Conservation (phyloP, 1,139 yeast species). For the Geotrichum australiense region DNA sequence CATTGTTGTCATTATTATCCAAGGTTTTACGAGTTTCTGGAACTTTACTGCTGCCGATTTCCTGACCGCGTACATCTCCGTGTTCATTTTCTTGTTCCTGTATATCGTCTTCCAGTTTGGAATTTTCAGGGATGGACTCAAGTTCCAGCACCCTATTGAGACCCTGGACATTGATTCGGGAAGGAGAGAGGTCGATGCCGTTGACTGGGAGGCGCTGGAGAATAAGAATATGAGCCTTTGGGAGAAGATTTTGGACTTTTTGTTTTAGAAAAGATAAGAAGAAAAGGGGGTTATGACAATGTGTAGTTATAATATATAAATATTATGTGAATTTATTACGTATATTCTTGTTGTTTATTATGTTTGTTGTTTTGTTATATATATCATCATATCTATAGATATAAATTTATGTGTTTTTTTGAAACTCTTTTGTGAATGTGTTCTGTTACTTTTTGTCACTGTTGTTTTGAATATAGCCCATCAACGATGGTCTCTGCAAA, state of each 20-base stretch:
- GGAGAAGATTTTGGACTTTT: slow-evolving; percentile 6
- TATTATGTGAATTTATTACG: no score
- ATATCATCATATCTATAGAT: no score
- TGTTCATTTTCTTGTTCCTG: slow-evolving; percentile 46
- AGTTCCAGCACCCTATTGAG: slow-evolving; percentile 28
- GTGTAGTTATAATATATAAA: no score
- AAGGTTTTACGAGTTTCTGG: slow-evolving; percentile 61
- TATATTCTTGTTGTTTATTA: no score
- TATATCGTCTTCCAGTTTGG: slow-evolving; percentile 41
- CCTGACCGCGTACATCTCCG: slow-evolving; percentile 59
- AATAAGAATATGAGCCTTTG: slow-evolving; percentile 4
- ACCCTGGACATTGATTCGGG: slow-evolving; percentile 53
- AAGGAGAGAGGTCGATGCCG: slow-evolving; percentile 45
- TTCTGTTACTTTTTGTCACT: no score
- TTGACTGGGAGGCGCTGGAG: slow-evolving; percentile 13
- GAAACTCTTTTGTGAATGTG: no score
- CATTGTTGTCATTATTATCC: slow-evolving; percentile 40
- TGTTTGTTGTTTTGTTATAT: no score
- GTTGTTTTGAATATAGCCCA: no score
- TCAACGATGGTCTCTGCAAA: no score
- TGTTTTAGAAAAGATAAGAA: slow-evolving; percentile 7
- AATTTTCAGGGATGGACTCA: slow-evolving; percentile 11
- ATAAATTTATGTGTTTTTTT: no score
- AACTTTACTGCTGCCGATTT: slow-evolving; percentile 55
- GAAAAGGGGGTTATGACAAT: background rate